phyloP scores from a whole-genome alignment of 192 early-diverging fungal species.

The Paraglomus brasilianum region DNA sequence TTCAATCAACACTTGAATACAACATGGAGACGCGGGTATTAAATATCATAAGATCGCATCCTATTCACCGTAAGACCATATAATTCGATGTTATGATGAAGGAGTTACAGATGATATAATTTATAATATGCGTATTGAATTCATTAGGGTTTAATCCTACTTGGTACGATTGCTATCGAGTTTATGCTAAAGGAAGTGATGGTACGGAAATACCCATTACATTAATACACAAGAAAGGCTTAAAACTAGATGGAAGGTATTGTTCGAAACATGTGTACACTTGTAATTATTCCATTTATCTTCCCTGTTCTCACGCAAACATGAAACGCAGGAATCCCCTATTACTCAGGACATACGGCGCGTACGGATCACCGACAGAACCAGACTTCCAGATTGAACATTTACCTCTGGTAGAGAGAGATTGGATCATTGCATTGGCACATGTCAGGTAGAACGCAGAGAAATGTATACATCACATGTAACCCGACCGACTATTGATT shows the following conservation, averaged over 20 bases:
- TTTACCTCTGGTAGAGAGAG: constrained; percentile 74
- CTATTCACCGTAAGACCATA: constrained; percentile 47
- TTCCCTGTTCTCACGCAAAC: background rate
- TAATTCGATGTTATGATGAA: background rate
- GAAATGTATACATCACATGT: background rate
- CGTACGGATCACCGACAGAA: constrained; percentile 76
- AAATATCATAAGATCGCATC: constrained; percentile 42
- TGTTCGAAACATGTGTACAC: background rate
- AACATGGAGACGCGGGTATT: constrained; percentile 52
- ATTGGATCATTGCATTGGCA: constrained; percentile 79
- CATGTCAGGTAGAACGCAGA: constrained; percentile 56
- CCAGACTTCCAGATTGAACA: constrained; percentile 75
- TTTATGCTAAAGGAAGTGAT: constrained; percentile 46
- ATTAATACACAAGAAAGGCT: constrained; percentile 53
- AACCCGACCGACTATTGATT: background rate
- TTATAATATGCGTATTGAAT: background rate
- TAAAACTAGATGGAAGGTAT: constrained; percentile 45
- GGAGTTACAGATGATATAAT: background rate
- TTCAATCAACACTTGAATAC: constrained; percentile 68
- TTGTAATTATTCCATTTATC: background rate
- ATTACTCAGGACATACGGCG: constrained; percentile 76
- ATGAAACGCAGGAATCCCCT: constrained; percentile 44
- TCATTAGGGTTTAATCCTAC: constrained; percentile 45
- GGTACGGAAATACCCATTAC: constrained; percentile 61
- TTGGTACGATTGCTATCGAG: constrained; percentile 48